Evolutionary conservation across 192 early-diverging fungal genomes (phyloP).

Genomic region (Rhizoclosmatium globosum): DNA sequence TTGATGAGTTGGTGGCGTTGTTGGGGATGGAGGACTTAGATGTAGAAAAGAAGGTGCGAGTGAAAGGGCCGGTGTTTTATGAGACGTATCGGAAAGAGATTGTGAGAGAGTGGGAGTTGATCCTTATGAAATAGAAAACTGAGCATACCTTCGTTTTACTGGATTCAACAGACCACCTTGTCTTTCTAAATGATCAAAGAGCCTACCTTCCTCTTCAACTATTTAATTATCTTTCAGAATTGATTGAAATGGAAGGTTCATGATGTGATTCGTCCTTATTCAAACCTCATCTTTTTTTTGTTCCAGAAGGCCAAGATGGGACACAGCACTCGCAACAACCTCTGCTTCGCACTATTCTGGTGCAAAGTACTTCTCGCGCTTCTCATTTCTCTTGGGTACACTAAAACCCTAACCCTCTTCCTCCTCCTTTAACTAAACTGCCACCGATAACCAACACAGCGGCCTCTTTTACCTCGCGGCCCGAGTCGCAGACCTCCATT

Average conservation of each 20-base stretch:
- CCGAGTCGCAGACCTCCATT: slow-evolving; percentile 21
- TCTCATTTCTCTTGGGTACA: background rate
- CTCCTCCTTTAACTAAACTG: background rate
- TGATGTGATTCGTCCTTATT: too few relatives aligned
- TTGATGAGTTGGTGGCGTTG: slow-evolving; percentile 11
- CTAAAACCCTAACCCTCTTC: background rate
- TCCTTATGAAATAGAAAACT: too few relatives aligned
- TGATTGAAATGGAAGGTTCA: too few relatives aligned
- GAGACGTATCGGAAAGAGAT: background rate
- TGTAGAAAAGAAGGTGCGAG: background rate
- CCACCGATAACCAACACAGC: background rate
- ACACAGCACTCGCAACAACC: slow-evolving; percentile 1
- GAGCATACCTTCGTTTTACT: too few relatives aligned
- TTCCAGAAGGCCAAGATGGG: background rate
- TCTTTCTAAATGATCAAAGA: too few relatives aligned
- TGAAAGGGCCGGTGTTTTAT: slow-evolving; percentile 1
- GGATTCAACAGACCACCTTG: too few relatives aligned
- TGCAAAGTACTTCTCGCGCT: background rate
- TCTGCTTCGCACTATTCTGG: slow-evolving; percentile 16
- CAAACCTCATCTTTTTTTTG: too few relatives aligned
- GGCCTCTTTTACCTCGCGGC: slow-evolving; percentile 19
- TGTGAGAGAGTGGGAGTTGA: background rate
- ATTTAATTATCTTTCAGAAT: too few relatives aligned
- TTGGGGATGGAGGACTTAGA: background rate
- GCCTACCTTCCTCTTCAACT: too few relatives aligned